Evolutionary conservation across 1,139 yeast species (phyloP), one percentile per base, ranked within the genome.

Genomic region (Candida sanyaensis): DNA sequence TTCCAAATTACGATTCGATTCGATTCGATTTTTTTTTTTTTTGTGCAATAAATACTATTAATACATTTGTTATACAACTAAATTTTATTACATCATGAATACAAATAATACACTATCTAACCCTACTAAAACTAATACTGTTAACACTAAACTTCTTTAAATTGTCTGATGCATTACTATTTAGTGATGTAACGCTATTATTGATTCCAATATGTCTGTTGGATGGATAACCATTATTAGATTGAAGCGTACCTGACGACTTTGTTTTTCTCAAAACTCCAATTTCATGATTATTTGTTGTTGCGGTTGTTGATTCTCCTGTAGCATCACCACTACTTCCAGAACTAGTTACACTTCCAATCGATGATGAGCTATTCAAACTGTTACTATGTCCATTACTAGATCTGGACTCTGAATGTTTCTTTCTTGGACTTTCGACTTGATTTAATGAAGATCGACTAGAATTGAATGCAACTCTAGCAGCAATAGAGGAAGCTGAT

Each of bases 401-500:
- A 17, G 49, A 12, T 37, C 37, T 41, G 9, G 32, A 39, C 17
- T 38, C 33, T 17, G 45, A 44, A 4, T 42, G 46, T 40, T 28
- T 41, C 24, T 44, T 40, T 6, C 39, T 24, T 10, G 53, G 47
- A 31, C 37, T 48, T 8, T 42, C 46, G 6, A 10, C 28, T 37
- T 43, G 48, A 34, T 44, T 42, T 13, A 46, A 42, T 8, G 55
- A 49, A 1, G 62, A 50, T 41, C 54, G 54, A 44, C 65, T 61
- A 46, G 65, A 61, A 48, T 54, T 59, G 49, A 64, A 62, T n/a
- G 71, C 71, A 6, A 64, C 54, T 50, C 62, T 64, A 4, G 70
- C 69, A 10, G 71, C 71, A 30, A 65, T 61, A 1, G 73, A 68
- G 5, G 72, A 63, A 3, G 68, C 57, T 1, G 71, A 66, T 2